Evolutionary conservation across 371 early-diverging fungal species (phyloP).

Genomic region (Blastocladiella emersonii): DNA sequence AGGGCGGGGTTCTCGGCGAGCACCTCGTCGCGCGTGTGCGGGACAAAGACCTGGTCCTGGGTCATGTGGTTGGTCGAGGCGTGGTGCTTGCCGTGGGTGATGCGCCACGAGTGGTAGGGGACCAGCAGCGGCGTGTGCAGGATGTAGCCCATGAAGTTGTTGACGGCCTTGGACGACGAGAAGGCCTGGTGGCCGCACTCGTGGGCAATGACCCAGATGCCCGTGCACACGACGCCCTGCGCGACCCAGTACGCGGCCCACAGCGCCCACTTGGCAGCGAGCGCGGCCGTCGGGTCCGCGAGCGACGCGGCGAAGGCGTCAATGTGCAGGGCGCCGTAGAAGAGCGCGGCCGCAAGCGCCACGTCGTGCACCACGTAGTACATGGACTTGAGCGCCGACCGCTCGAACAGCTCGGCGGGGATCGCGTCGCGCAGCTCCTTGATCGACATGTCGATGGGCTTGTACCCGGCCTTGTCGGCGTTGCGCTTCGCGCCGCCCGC

Average conservation of each 20-base stretch:
- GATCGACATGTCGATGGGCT: constrained; percentile 44
- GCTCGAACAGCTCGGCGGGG: constrained; percentile 74
- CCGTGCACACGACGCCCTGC: constrained; percentile 69
- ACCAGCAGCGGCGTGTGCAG: constrained; percentile 71
- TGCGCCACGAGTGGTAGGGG: constrained; percentile 66
- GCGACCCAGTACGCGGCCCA: constrained; percentile 67
- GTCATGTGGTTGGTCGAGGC: constrained; percentile 63
- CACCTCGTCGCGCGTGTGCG: constrained; percentile 43
- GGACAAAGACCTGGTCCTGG: constrained; percentile 80
- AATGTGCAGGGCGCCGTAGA: constrained; percentile 49
- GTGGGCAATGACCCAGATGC: constrained; percentile 72
- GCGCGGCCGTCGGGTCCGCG: constrained; percentile 9
- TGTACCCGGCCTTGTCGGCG: background rate
- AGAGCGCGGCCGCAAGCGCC: constrained; percentile 39
- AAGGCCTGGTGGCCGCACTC: constrained; percentile 74
- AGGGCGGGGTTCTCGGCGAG: constrained; percentile 20
- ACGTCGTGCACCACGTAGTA: constrained; percentile 55
- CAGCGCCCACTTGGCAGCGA: constrained; percentile 26
- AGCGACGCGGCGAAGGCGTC: constrained; percentile 14
- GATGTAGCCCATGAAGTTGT: constrained; percentile 65
- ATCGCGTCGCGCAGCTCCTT: constrained; percentile 74
- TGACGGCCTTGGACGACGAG: constrained; percentile 55
- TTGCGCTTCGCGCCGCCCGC: background rate
- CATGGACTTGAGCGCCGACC: constrained; percentile 53
- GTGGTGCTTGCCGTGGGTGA: constrained; percentile 68